Percentiles rank a stretch among this genome's conserved stretches.
These are phyloP conservation scores for Inga oerstediana DNA, from an alignment of 306 rosid genomes.

Conservation along the genomic window DNA sequence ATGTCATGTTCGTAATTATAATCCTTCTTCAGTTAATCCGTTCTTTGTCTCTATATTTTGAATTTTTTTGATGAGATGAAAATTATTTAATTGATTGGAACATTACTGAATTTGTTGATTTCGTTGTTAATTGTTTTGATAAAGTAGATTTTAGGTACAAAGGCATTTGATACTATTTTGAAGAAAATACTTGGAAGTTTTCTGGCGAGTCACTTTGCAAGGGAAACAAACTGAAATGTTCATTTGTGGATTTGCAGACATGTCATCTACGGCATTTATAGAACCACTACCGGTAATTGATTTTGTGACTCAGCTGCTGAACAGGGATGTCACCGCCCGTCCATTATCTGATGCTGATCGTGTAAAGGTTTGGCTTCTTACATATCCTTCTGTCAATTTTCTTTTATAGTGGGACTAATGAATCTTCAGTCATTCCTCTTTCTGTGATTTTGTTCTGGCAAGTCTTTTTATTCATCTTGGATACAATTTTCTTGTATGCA, in stretches of 20 bases:
- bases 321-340: conserved; percentile 72
- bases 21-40: not conserved
- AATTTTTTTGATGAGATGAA: not conserved
- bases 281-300: conserved; percentile 97
- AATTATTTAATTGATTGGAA: not conserved
- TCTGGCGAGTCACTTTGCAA: not conserved
- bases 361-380: conserved; percentile 66
- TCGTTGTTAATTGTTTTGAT: conserved; percentile 20
- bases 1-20: not conserved
- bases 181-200: not conserved
- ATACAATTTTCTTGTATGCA: not conserved
- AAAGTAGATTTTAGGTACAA: not conserved
- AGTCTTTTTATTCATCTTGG: not conserved
- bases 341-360: conserved; percentile 93
- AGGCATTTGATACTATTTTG: not conserved
- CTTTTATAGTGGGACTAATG: not conserved
- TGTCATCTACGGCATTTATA: conserved; percentile 96
- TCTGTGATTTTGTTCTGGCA: not conserved
- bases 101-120: not conserved
- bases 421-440: not conserved
- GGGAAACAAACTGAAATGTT: not conserved
- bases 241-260: conserved; percentile 54
- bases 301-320: conserved; percentile 77
- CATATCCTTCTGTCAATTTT: not conserved
- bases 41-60: not conserved